These are phyloP conservation scores for Gnetum montanum DNA, from an alignment of 75 land plant species.

Conservation along the genomic window DNA sequence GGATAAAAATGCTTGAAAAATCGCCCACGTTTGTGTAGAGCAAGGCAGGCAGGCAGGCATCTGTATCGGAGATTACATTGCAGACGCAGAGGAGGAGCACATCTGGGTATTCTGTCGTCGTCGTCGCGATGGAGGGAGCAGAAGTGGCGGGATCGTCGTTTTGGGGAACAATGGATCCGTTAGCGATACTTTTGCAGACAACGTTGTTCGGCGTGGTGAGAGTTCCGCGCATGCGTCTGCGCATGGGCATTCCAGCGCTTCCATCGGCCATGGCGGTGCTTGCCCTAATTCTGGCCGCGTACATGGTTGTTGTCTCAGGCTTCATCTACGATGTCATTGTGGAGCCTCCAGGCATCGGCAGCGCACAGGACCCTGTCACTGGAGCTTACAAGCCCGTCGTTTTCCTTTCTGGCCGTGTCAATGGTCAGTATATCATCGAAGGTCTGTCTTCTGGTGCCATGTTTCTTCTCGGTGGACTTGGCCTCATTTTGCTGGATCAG, in stretches of 20 bases:
- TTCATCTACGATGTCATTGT: constrained; percentile 93
- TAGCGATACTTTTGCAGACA: constrained; percentile 32
- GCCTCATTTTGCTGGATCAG: constrained; percentile 70
- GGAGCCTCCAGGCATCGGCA: constrained; percentile 96
- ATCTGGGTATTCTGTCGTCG: too few species aligned
- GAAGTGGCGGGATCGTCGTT: background rate
- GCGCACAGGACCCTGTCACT: constrained; percentile 76
- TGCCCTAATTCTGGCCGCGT: constrained; percentile 59
- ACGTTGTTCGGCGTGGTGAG: constrained; percentile 53
- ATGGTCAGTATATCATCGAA: constrained; percentile 94
- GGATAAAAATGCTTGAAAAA: too few species aligned
- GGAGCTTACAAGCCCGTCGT: constrained; percentile 86
- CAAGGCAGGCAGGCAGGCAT: too few species aligned
- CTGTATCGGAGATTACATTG: too few species aligned
- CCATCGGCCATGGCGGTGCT: constrained; percentile 79
- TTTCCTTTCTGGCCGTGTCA: constrained; percentile 82
- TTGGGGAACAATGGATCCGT: constrained; percentile 51
- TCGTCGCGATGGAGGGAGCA: too few species aligned
- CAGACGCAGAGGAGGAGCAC: too few species aligned
- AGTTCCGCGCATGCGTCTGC: constrained; percentile 58
- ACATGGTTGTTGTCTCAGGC: constrained; percentile 88
- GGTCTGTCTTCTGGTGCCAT: constrained; percentile 92
- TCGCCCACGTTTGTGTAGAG: too few species aligned
- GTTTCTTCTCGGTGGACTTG: constrained; percentile 88
- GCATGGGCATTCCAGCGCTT: constrained; percentile 42